Conservation (phyloP, 169 alveolate species). For the Plasmodium adleri region DNA sequence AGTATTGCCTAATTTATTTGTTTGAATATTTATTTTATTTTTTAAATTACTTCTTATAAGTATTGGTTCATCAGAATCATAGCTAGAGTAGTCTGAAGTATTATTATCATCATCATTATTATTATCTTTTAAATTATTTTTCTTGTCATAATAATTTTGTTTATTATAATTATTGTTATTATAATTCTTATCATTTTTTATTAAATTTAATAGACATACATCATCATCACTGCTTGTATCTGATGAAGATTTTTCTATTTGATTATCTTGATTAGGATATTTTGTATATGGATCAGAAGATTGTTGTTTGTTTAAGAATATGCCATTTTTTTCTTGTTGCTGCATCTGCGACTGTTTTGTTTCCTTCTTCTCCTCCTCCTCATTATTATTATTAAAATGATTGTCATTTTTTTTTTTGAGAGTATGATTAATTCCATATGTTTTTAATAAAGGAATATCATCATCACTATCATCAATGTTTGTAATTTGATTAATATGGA, state of each 20-base stretch:
- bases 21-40: background rate
- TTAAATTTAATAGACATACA: slow-evolving; percentile 5
- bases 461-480: slow-evolving; percentile 15
- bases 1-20: background rate
- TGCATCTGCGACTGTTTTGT: background rate
- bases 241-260: background rate
- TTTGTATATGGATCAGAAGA: background rate
- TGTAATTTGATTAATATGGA: background rate
- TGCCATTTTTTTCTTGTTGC: background rate
- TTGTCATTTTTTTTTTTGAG: background rate
- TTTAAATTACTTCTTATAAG: slow-evolving; percentile 31
- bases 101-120: background rate
- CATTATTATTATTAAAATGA: background rate
- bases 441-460: slow-evolving; percentile 26
- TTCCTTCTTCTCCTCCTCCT: slow-evolving; percentile 2
- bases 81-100: slow-evolving; percentile 16
- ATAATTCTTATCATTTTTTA: slow-evolving; percentile 1
- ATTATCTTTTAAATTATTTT: slow-evolving; percentile 1
- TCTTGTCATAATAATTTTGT: too few relatives aligned
- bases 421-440: background rate
- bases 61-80: slow-evolving; percentile 60
- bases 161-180: background rate
- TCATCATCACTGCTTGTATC: slow-evolving; percentile 62
- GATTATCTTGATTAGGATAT: background rate
- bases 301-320: background rate